Conservation (phyloP, 2,329 filamentous ascomycete genomes). For the Sporothrix pallida region DNA sequence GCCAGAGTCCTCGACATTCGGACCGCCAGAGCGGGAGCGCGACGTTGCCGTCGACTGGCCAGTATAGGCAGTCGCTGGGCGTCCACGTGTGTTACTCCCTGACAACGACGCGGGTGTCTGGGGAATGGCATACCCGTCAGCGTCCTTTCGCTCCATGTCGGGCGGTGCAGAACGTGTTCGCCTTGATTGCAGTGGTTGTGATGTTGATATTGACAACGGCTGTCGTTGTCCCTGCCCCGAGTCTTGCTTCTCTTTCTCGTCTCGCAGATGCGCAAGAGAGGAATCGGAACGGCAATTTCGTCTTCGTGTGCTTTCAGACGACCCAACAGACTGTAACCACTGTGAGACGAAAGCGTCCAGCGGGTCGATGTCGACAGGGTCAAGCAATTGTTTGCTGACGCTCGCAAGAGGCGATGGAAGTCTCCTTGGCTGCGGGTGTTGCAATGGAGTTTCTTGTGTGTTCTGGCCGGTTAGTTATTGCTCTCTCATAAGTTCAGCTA, state of each 20-base stretch:
- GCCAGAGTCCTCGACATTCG: neutral
- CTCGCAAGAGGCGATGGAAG: slow-evolving; percentile 17
- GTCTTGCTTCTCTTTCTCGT: neutral
- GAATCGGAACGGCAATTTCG: neutral
- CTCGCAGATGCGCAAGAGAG: neutral
- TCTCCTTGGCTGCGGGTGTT: slow-evolving; percentile 2
- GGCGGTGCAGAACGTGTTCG: neutral
- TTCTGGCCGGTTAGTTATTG: neutral
- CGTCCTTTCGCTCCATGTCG: neutral
- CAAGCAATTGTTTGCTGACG: neutral
- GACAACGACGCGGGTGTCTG: neutral
- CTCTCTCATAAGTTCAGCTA: neutral
- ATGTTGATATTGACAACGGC: neutral
- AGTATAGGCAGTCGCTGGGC: neutral
- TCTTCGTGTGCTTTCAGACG: neutral
- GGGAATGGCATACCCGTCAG: neutral
- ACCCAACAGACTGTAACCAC: slow-evolving; percentile 16
- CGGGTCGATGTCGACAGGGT: neutral
- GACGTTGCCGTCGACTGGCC: neutral
- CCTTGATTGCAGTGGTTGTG: neutral
- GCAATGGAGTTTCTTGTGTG: neutral
- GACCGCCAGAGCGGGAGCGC: neutral
- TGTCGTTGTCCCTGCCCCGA: neutral
- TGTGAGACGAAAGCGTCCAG: slow-evolving; percentile 6
- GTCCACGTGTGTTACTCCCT: neutral